A percentile compares a stretch with the other conserved stretches of the same genome.
Evolutionary conservation across 208 protist genomes (phyloP).

Genomic region (Leptomonas seymouri): DNA sequence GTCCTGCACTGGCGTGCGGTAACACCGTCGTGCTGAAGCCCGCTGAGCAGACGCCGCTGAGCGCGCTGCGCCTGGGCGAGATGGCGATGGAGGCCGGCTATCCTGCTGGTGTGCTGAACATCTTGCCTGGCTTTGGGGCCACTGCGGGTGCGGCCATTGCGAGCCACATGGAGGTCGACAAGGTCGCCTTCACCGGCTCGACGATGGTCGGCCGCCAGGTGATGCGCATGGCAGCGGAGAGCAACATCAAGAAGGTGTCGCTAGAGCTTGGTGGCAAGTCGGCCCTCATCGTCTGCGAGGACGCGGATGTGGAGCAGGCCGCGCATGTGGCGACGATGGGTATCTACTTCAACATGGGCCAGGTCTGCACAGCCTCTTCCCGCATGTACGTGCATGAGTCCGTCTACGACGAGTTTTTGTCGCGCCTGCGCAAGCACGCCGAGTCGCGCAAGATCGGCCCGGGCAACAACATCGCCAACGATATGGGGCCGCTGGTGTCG

Average conservation of each 20-base stretch:
- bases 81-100: slow-evolving; percentile 82
- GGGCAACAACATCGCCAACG: slow-evolving; percentile 47
- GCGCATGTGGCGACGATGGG: slow-evolving; percentile 56
- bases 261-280: slow-evolving; percentile 94
- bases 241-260: slow-evolving; percentile 82
- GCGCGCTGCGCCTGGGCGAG: slow-evolving; percentile 78
- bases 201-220: slow-evolving; percentile 77
- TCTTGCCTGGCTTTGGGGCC: slow-evolving; percentile 82
- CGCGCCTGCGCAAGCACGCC: slow-evolving; percentile 47
- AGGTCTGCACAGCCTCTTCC: slow-evolving; percentile 87
- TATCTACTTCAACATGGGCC: slow-evolving; percentile 85
- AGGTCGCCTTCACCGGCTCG: slow-evolving; percentile 92
- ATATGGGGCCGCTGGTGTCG: slow-evolving; percentile 76
- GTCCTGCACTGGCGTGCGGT: slow-evolving; percentile 81
- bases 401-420: slow-evolving; percentile 83
- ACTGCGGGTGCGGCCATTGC: slow-evolving; percentile 70
- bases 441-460: slow-evolving; percentile 62
- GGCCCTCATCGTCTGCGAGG: slow-evolving; percentile 84
- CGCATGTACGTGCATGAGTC: slow-evolving; percentile 85
- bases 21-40: slow-evolving; percentile 91
- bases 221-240: slow-evolving; percentile 56
- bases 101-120: slow-evolving; percentile 88
- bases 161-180: slow-evolving; percentile 84
- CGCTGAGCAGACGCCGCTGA: slow-evolving; percentile 90
- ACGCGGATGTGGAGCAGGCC: slow-evolving; percentile 80